Base-by-base conservation (phyloP, 768 basidiomycete species). In the Trametes gibbosa region DNA sequence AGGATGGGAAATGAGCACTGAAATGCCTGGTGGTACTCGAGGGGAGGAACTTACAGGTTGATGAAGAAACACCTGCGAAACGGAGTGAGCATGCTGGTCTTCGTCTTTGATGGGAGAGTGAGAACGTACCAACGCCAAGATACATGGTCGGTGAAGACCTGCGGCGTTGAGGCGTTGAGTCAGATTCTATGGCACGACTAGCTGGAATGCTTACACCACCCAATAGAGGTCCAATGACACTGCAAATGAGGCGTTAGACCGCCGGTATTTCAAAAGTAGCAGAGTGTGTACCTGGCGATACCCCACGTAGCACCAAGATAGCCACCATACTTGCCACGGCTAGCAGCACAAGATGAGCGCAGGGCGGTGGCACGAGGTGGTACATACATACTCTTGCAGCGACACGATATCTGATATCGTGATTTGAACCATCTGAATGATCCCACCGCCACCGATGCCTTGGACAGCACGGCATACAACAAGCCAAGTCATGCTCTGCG, bases 341-440 rank as follows among this genome's bases (percentile, higher is more conserved):
- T 87, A 56, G 6, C 42, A 34, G 53, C 34, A 25, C 12, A 48
- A 17, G 14, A 29, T 59, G 14, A 65, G 21, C 21, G 12, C 17
- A 2, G 10, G 51, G 47, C 17, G 14, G 13, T 29, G 48, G 21
- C 34, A 39, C 52, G 0, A 42, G 25, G 48, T 13, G 19, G 48
- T 4, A 32, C 10, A 8, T 8, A 73, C 84, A 45, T 69, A 89
- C 89, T 92, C 85, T 74, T 84, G 76, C 37, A 95, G 72, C 0
- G 91, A 83, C 0, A 92, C 88, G 35, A 95, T 92, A 71, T 95
- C 93, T 43, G 87, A 84, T 42, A 92, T 84, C 2, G 84, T 89
- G 65, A 92, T 92, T 50, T 86, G 81, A 7, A 88, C 86, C 62
- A 91, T 75, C 67, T 89, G 88, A 16, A 91, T 76, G 59, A 92